Base-by-base conservation (phyloP, 768 basidiomycete species). In the Cubamyces lactineus region DNA sequence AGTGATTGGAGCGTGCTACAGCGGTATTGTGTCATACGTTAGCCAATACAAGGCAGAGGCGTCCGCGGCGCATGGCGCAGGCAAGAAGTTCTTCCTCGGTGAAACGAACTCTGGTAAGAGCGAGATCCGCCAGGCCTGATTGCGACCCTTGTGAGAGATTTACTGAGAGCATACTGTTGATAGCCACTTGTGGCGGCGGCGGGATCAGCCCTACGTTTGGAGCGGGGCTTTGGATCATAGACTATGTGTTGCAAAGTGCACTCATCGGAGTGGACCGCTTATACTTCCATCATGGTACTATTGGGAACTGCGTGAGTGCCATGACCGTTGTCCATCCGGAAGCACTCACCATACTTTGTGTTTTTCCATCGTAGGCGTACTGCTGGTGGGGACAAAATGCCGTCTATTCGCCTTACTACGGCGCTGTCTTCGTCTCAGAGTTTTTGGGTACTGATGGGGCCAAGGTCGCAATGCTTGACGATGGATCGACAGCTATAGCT, bases 241-340 rank as follows among this genome's bases (percentile, higher is more conserved):
- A 79, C 63, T 79, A 78, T 52, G 73, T 75, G 21, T 67, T 79
- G 9, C 77, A 78, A 48, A 76, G 72, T 53, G 75, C 74, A 16
- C 57, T 76, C 43, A 73, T 73, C 48, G 77, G 76, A 9, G 69
- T 72, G 7, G 74, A 76, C 38, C 65, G 77, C 30, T 67, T 76
- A 23, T 78, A 78, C 64, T 79, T 78, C 67, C 77, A 79, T 59
- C 77, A 79, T 61, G 77, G 77, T 8, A 79, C 75, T 5, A 76
- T 78, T 53, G 73, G 74, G 21, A 73, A 77, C 64, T 77, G 77
- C 62, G 76, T 76, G 45, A 64, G 72, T 70, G 19, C 13, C 16
- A 5, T 46, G 12, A 38, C 24, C 47, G 26, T 3, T 16, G 47
- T 12, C 4, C 21, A 24, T n/a, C n/a, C 16, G 19, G 16, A 49